These are phyloP conservation scores for Aspergillus costaricaensis DNA, from an alignment of 2,329 filamentous ascomycete species.

Conservation along the genomic window DNA sequence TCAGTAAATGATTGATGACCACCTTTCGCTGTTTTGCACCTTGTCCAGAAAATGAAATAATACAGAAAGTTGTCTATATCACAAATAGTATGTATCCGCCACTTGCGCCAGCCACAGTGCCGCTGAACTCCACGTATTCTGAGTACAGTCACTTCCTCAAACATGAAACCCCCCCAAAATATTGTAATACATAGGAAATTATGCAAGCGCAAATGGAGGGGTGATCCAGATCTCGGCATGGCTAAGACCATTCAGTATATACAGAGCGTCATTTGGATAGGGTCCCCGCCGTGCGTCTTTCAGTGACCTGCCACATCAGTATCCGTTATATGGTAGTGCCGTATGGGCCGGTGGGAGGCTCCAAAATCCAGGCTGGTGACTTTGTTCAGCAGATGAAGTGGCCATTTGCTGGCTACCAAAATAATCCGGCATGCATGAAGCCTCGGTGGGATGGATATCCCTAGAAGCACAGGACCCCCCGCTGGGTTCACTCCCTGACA, in stretches of 20 bases:
- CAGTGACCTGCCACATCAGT: not conserved
- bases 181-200: not conserved
- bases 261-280: not conserved
- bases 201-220: not conserved
- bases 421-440: constrained; percentile 20
- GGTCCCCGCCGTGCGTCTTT: not conserved
- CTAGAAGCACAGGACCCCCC: constrained; percentile 10
- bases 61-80: not conserved
- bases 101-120: not conserved
- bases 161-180: not conserved
- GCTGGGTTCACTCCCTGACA: constrained; percentile 13
- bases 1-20: no score
- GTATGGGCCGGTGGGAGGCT: constrained; percentile 13
- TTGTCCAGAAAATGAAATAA: not conserved
- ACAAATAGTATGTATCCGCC: not conserved
- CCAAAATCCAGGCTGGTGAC: constrained; percentile 17
- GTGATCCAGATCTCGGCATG: not conserved
- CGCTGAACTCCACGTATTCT: not conserved
- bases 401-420: constrained; percentile 20
- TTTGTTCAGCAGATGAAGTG: constrained; percentile 8
- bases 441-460: constrained; percentile 7
- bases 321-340: constrained; percentile 18
- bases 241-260: not conserved
- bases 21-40: not conserved
- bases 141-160: not conserved